These are phyloP conservation scores for Yarrowia galli DNA, from an alignment of 1,139 yeast genomes.

Conservation along the genomic window DNA sequence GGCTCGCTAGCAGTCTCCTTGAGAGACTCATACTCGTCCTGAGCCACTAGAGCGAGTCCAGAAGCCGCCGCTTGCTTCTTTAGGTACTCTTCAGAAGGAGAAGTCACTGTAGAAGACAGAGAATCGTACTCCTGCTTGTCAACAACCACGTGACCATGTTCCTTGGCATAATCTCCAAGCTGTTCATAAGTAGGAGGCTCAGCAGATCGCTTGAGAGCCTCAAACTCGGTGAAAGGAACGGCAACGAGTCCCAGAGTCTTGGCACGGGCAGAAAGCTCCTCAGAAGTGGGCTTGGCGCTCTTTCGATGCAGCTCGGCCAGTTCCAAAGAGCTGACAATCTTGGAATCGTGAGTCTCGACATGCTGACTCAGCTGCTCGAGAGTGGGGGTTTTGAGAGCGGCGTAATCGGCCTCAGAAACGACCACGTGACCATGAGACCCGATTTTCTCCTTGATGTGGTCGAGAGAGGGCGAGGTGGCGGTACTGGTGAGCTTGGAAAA, in stretches of 20 bases:
- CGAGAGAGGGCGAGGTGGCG: slow-evolving; percentile 39
- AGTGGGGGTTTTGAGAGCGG: slow-evolving; percentile 43
- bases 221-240: slow-evolving; percentile 50
- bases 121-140: slow-evolving; percentile 20
- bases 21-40: slow-evolving; percentile 29
- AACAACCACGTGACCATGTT: slow-evolving; percentile 43
- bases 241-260: slow-evolving; percentile 46
- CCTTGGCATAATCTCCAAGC: slow-evolving; percentile 32
- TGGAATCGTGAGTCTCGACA: slow-evolving; percentile 49
- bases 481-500: slow-evolving; percentile 42
- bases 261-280: slow-evolving; percentile 43
- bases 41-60: slow-evolving; percentile 10
- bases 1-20: slow-evolving; percentile 37
- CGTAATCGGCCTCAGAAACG: slow-evolving; percentile 49
- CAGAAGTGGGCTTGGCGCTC: slow-evolving; percentile 43
- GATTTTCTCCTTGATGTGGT: slow-evolving; percentile 49
- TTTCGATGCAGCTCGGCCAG: slow-evolving; percentile 44
- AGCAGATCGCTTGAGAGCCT: slow-evolving; percentile 49
- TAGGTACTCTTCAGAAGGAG: slow-evolving; percentile 17
- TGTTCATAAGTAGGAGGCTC: slow-evolving; percentile 36
- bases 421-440: slow-evolving; percentile 52
- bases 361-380: slow-evolving; percentile 32
- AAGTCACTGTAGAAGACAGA: background rate
- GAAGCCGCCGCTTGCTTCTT: background rate
- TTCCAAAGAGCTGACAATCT: slow-evolving; percentile 54